A percentile compares a stretch with the other conserved stretches of the same genome.
phyloP scores from a whole-genome alignment of 495 filamentous ascomycete species.

The Cenococcum geophilum region DNA sequence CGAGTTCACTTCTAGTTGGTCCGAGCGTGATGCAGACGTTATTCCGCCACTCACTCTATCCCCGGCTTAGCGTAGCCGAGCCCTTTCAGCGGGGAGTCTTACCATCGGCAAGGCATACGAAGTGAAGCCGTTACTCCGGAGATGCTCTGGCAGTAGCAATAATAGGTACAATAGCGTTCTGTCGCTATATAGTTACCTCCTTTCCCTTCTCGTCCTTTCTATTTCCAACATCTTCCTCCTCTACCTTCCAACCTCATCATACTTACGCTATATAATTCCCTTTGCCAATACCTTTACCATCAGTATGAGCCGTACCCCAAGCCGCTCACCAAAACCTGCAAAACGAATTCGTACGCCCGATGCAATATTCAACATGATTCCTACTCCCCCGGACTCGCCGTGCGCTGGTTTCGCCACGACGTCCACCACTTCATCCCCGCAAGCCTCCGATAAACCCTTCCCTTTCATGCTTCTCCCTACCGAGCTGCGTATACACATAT shows the following conservation, averaged over 20 bases:
- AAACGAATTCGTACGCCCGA: not conserved
- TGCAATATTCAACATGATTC: not conserved
- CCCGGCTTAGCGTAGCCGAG: too few species aligned
- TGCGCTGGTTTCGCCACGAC: not conserved
- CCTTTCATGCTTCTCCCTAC: slow-evolving; percentile 22
- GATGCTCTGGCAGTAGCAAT: too few species aligned
- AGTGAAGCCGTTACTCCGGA: too few species aligned
- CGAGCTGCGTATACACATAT: slow-evolving; percentile 21
- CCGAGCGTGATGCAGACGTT: too few species aligned
- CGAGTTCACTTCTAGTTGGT: too few species aligned
- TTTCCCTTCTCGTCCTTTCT: too few species aligned
- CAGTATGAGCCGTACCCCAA: not conserved
- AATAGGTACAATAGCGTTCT: too few species aligned
- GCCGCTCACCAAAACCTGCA: not conserved
- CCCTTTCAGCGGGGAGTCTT: too few species aligned
- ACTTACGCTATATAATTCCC: not conserved
- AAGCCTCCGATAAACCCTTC: slow-evolving; percentile 5
- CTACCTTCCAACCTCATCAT: not conserved
- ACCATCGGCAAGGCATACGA: too few species aligned
- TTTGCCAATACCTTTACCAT: not conserved
- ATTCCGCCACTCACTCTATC: too few species aligned
- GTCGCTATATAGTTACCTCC: too few species aligned
- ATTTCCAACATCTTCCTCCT: not conserved
- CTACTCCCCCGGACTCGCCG: not conserved
- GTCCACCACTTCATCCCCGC: not conserved